Conservation (phyloP, 2,329 filamentous ascomycete species). For the Microdochium nivale region DNA sequence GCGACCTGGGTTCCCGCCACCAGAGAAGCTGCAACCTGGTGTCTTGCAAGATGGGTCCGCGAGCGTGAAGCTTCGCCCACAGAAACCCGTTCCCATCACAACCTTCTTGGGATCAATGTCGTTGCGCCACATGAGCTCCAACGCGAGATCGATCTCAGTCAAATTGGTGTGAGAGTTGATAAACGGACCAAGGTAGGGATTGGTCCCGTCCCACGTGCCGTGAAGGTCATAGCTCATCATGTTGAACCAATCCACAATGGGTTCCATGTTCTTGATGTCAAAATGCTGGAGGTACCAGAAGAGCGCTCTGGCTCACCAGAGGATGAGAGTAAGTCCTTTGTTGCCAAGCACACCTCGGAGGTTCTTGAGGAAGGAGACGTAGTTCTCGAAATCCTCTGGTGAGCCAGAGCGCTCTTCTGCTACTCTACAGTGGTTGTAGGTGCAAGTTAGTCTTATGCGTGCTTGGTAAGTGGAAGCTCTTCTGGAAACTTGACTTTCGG, state of each 20-base stretch:
- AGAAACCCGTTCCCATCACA: conserved; percentile 36
- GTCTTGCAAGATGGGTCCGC: conserved; percentile 14
- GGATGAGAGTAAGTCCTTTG: no score
- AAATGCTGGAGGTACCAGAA: conserved; percentile 31
- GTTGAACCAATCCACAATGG: conserved; percentile 26
- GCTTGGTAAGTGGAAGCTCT: no score
- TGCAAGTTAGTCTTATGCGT: no score
- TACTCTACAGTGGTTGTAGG: no score
- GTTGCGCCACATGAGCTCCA: conserved; percentile 30
- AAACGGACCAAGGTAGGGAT: conserved; percentile 17
- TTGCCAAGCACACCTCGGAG: no score
- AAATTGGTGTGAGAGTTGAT: conserved; percentile 32
- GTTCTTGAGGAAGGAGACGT: no score
- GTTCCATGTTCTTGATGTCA: conserved; percentile 25
- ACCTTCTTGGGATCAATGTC: conserved; percentile 29
- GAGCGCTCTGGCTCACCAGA: no score
- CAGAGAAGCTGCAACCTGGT: conserved; percentile 13
- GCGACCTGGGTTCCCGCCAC: conserved; percentile 13
- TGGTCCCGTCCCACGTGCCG: conserved; percentile 28
- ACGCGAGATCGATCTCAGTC: conserved; percentile 26
- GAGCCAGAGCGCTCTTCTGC: no score
- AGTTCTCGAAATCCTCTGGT: no score
- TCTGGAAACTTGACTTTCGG: no score
- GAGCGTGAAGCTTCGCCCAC: conserved; percentile 35
- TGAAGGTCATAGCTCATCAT: conserved; percentile 33